Conservation (phyloP, 345 rosid species). For the Eucalyptus grandis region DNA sequence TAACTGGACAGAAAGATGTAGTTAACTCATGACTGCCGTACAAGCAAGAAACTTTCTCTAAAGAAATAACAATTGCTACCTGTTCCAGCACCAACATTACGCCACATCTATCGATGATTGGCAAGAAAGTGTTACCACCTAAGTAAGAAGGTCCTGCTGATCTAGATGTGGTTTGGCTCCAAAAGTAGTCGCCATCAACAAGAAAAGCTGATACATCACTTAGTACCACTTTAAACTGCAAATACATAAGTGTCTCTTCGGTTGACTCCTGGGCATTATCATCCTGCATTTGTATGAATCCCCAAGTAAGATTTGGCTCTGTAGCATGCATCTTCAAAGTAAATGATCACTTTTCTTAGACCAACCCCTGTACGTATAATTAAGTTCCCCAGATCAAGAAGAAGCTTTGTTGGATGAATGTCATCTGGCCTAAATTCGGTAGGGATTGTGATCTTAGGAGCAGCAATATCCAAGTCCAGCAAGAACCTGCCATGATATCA, state of each 20-base stretch:
- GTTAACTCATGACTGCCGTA: not conserved
- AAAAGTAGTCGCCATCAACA: conserved; percentile 88
- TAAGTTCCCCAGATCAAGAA: conserved; percentile 94
- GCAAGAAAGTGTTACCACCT: conserved; percentile 41
- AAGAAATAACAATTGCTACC: conserved; percentile 27
- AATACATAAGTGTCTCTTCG: conserved; percentile 56
- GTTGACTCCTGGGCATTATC: conserved; percentile 34
- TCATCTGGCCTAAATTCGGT: conserved; percentile 75
- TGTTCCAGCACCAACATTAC: conserved; percentile 79
- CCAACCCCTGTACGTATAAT: conserved; percentile 81
- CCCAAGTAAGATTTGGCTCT: not conserved
- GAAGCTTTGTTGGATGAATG: conserved; percentile 67
- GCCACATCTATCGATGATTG: conserved; percentile 92
- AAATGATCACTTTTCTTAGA: not conserved
- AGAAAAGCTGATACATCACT: conserved; percentile 90
- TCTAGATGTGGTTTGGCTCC: conserved; percentile 36
- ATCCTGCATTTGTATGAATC: conserved; percentile 44
- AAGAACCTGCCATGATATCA: conserved; percentile 50
- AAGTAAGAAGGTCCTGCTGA: conserved; percentile 12
- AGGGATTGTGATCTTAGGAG: conserved; percentile 97
- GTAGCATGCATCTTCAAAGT: not conserved
- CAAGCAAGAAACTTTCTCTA: not conserved
- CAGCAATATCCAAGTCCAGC: conserved; percentile 95
- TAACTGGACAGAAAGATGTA: not conserved
- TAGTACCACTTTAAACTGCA: conserved; percentile 87